Percentiles rank a stretch among this genome's conserved stretches.
phyloP scores from a whole-genome alignment of 2,329 filamentous ascomycete species.

The Colletotrichum zoysiae region DNA sequence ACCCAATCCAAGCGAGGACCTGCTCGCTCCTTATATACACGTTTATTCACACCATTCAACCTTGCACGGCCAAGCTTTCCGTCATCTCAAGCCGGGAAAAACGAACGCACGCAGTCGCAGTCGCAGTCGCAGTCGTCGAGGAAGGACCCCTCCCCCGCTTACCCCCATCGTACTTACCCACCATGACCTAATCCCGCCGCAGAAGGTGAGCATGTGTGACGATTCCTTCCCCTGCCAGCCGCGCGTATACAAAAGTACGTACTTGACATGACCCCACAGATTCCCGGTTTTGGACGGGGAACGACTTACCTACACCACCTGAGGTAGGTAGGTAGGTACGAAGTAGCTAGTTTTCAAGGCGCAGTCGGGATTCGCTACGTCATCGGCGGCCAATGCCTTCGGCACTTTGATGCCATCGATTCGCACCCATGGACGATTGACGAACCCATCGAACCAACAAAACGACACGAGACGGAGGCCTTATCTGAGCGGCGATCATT shows the following conservation, averaged over 20 bases:
- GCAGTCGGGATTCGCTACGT: background rate
- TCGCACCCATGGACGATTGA: background rate
- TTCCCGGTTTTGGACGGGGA: constrained; percentile 28
- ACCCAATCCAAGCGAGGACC: fast-evolving
- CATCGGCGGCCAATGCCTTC: background rate
- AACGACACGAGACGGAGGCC: background rate
- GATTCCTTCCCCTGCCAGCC: background rate
- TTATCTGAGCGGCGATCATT: background rate
- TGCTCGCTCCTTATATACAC: constrained; percentile 1
- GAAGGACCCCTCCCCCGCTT: constrained; percentile 27
- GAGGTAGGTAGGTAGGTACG: no score
- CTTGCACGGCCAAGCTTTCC: background rate
- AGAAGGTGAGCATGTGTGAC: background rate
- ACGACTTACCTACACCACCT: no score
- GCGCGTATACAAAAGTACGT: background rate
- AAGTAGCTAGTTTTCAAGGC: background rate
- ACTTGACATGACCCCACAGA: background rate
- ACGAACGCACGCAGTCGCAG: background rate
- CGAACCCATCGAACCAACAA: background rate
- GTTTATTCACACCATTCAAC: background rate
- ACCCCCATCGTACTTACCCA: constrained; percentile 16
- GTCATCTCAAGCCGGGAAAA: background rate
- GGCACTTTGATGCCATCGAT: background rate
- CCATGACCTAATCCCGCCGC: constrained; percentile 27
- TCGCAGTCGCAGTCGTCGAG: background rate